Evolutionary conservation across 345 rosid genomes (phyloP).

Genomic region (Citrus hindsii): DNA sequence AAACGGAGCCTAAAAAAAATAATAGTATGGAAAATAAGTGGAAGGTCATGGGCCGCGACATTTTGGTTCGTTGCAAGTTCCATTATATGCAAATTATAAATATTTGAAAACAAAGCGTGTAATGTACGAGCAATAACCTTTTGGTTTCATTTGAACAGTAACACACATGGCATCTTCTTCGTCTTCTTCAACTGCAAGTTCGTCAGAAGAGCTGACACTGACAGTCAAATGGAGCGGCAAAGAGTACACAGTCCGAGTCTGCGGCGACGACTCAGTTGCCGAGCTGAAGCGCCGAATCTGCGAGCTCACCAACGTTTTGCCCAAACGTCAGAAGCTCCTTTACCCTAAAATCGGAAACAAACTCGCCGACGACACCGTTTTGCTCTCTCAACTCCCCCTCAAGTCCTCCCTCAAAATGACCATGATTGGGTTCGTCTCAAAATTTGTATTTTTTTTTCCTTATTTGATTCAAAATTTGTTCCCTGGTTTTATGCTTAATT

Average conservation of each 20-base stretch:
- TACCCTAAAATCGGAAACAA: constrained; percentile 86
- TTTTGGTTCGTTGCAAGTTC: no score
- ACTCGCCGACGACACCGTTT: constrained; percentile 68
- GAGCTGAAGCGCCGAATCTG: constrained; percentile 93
- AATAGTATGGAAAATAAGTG: no score
- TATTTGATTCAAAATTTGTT: no score
- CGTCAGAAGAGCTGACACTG: constrained; percentile 71
- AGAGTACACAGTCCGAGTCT: constrained; percentile 79
- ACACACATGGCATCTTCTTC: constrained; percentile 6
- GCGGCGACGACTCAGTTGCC: constrained; percentile 85
- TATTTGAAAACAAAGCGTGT: neutral
- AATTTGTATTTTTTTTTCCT: neutral
- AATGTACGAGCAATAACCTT: neutral
- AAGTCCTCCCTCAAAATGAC: constrained; percentile 93
- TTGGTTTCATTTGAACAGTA: neutral
- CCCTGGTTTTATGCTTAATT: no score
- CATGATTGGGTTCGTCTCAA: constrained; percentile 67
- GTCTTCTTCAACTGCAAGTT: neutral
- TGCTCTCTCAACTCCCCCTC: constrained; percentile 75
- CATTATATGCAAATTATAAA: no score
- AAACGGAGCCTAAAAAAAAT: no score
- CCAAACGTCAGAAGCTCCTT: constrained; percentile 93
- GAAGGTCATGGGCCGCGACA: no score
- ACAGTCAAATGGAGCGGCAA: constrained; percentile 89
- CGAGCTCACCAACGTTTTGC: constrained; percentile 74